Base-by-base conservation (phyloP, 2,329 filamentous ascomycete genomes). In the Fusarium sp. region DNA sequence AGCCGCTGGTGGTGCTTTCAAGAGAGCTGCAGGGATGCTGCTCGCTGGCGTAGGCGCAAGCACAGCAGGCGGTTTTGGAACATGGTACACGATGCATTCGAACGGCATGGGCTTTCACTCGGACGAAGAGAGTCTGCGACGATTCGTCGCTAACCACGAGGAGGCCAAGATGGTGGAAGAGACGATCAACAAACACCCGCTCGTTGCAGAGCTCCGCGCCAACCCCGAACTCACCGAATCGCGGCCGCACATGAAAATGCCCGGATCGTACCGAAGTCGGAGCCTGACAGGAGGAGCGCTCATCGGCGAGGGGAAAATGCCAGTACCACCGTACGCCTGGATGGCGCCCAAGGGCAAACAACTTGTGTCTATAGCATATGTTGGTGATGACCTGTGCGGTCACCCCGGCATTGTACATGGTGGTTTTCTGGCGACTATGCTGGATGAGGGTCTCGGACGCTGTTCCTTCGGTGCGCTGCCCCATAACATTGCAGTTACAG, bases 341-440 rank as follows among this genome's bases (percentile, higher is more conserved):
- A 87, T 85, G 60, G 92, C 96, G 74, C 87, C 89, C 28, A 89
- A 87, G 33, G 92, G 93, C 59, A 91, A 90, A 83, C 88, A 87
- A 55, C 84, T 93, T 61, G 90, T 95, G 11, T 89, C 91, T 20
- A 88, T 98, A 45, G 88, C 91, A 59, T 95, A 95, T 79, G 87
- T 97, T 0, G 95, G 95, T 5, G 83, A 87, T 6, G 91, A 93
- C 76, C 85, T 98, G 44, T 98, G 94, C 79, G 95, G 95, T 4
- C 95, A 98, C 81, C 93, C 94, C 11, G 94, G 93, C 6, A 94
- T 98, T 70, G 89, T 98, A 12, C 96, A 98, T 81, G 95, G 95
- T 56, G 95, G 95, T 0, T 85, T 97, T 72, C 85, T 98, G 63
- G 95, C 95, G n/a, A 98, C 95, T 18, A 88, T 98, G 80, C 85